These are phyloP conservation scores for Lentinula novae-zelandiae DNA, from an alignment of 1,284 basidiomycete genomes.

Conservation along the genomic window DNA sequence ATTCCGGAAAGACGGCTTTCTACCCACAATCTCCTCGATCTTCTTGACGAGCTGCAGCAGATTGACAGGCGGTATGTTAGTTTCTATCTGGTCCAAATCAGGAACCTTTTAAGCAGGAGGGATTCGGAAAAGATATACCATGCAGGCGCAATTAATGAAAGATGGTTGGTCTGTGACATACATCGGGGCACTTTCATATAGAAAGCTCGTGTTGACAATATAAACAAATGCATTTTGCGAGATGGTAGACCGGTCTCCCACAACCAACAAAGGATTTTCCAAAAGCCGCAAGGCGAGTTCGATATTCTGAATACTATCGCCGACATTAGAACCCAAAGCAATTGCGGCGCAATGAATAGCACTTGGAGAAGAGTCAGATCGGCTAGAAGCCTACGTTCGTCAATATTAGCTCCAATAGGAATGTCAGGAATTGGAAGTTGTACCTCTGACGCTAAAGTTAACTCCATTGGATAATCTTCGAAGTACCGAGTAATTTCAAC, in stretches of 20 bases:
- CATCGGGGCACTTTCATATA: constrained; percentile 96
- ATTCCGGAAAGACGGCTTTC: constrained; percentile 79
- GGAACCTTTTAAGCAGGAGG: neutral
- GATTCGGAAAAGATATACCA: constrained; percentile 48
- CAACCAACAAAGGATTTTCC: constrained; percentile 37
- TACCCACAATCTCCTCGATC: constrained; percentile 76
- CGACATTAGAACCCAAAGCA: constrained; percentile 89
- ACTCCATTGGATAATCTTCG: constrained; percentile 28
- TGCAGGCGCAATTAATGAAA: constrained; percentile 90
- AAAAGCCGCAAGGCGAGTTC: constrained; percentile 67
- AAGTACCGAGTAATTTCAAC: constrained; percentile 53
- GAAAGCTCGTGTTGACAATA: constrained; percentile 80
- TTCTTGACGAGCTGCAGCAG: constrained; percentile 72
- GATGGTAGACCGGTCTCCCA: constrained; percentile 18
- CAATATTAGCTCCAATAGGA: neutral
- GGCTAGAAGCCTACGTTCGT: neutral
- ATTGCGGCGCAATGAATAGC: constrained; percentile 52
- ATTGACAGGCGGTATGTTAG: constrained; percentile 59
- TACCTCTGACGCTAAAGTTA: constrained; percentile 5
- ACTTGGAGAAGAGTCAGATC: neutral
- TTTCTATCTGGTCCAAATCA: constrained; percentile 55
- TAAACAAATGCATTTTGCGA: constrained; percentile 25
- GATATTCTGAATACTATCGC: constrained; percentile 85
- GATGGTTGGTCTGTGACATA: constrained; percentile 88
- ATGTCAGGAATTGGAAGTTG: neutral